These are phyloP conservation scores for Colletotrichum navitas DNA, from an alignment of 2,329 filamentous ascomycete genomes.

Conservation along the genomic window DNA sequence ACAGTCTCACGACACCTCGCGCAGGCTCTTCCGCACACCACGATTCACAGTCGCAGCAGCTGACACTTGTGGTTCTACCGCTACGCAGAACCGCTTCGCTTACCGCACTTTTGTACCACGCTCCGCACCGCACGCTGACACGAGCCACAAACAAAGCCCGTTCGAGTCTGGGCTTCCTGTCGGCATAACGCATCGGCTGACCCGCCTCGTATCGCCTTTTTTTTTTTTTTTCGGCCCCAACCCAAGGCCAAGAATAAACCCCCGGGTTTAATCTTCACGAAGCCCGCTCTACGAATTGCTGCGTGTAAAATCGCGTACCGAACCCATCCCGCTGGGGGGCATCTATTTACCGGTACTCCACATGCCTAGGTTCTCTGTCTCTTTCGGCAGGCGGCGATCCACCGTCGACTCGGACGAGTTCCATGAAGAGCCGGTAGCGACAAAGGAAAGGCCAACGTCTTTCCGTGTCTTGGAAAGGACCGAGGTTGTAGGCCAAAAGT, in stretches of 20 bases:
- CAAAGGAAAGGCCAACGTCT: slow-evolving; percentile 55
- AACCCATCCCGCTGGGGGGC: slow-evolving; percentile 28
- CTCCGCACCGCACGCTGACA: slow-evolving; percentile 38
- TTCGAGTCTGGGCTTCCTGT: slow-evolving; percentile 39
- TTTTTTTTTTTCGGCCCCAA: slow-evolving; percentile 20
- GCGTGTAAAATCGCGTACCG: slow-evolving; percentile 25
- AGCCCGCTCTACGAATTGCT: slow-evolving; percentile 5
- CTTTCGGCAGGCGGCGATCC: slow-evolving; percentile 71
- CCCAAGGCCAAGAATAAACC: slow-evolving; percentile 25
- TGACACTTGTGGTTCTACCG: slow-evolving; percentile 25
- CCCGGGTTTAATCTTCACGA: slow-evolving; percentile 17
- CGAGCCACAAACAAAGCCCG: slow-evolving; percentile 40
- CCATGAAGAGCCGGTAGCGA: slow-evolving; percentile 62
- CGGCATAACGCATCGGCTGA: slow-evolving; percentile 41
- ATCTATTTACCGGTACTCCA: slow-evolving; percentile 53
- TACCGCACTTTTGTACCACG: slow-evolving; percentile 22
- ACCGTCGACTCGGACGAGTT: slow-evolving; percentile 66
- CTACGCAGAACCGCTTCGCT: slow-evolving; percentile 31
- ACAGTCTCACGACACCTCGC: slow-evolving; percentile 14
- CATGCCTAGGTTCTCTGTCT: slow-evolving; percentile 74
- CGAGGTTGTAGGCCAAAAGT: slow-evolving; percentile 59
- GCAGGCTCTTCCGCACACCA: slow-evolving; percentile 5
- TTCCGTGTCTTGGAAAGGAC: slow-evolving; percentile 70
- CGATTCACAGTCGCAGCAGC: slow-evolving; percentile 17
- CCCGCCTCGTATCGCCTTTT: slow-evolving; percentile 39